Conservation (phyloP, 1,139 yeast genomes). For the Candida buenavistaensis region DNA sequence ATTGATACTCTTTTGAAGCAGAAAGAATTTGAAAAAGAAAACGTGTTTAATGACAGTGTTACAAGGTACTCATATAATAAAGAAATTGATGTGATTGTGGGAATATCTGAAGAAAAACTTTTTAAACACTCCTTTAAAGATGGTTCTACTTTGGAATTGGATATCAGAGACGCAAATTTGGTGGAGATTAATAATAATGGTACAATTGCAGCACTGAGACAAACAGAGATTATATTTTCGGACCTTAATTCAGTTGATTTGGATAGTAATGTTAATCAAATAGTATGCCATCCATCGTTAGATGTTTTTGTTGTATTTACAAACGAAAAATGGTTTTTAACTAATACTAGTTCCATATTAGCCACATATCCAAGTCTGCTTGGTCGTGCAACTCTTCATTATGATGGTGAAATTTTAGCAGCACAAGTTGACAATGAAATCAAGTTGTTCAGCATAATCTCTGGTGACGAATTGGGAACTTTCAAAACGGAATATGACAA, state of each 20-base stretch:
- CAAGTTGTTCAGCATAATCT: constrained; percentile 10
- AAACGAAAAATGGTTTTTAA: constrained; percentile 6
- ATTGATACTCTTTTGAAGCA: constrained; percentile 13
- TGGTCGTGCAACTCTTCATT: constrained; percentile 47
- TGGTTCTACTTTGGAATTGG: constrained; percentile 1
- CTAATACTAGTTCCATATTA: constrained; percentile 4
- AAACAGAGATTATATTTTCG: constrained; percentile 5
- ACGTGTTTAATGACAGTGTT: constrained; percentile 1
- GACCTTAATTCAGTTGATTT: constrained; percentile 8
- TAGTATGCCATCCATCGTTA: constrained; percentile 12
- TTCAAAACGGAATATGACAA: constrained; percentile 21
- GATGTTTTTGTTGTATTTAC: constrained; percentile 11
- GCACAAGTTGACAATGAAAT: constrained; percentile 32
- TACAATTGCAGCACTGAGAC: constrained; percentile 4
- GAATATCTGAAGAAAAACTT: constrained; percentile 1
- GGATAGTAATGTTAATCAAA: constrained; percentile 1
- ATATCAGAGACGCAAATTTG: not conserved
- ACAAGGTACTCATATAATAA: constrained; percentile 3
- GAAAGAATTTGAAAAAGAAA: not conserved
- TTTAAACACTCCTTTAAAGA: constrained; percentile 1
- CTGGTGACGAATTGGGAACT: constrained; percentile 40
- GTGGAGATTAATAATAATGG: constrained; percentile 7
- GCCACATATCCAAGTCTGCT: constrained; percentile 1
- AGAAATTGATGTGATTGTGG: constrained; percentile 1
- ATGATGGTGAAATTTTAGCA: constrained; percentile 65